Base-by-base conservation (phyloP, 1,284 basidiomycete species). In the Rhodotorula sp. region DNA sequence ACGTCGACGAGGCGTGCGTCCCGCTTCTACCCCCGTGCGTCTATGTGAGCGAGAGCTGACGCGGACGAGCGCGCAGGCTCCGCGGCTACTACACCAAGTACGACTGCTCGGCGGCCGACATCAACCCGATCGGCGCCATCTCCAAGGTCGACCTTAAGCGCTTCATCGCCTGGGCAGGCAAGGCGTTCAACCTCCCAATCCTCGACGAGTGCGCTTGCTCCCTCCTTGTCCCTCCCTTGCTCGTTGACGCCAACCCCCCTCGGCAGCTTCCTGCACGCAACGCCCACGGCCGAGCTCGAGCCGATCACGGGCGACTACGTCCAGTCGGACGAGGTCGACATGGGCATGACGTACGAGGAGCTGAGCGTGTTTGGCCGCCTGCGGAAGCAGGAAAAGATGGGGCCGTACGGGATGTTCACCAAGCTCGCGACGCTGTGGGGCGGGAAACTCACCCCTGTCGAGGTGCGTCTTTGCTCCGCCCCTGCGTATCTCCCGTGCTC, bases 51-150 rank as follows among this genome's bases (percentile, higher is more conserved):
- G 7, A 25, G n/a, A 4, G 12, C 44, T 27, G 29, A 57, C 8
- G n/a, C 19, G 12, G 13, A 2, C n/a, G 21, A 1, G 3, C 1
- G 0, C 10, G 15, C 69, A 94, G 92, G 83, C 85, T 99, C 70
- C 88, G 97, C 70, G 97, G 97, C 6, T 99, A 99, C 81, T 84
- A 97, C 73, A 99, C 97, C 1, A 99, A 99, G 84, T 99, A 99
- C 81, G 97, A 99, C 82, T 86, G 85, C 79, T 85, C 84, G 36
- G 83, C 83, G 54, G 86, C 97, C 65, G 96, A 99, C 81, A 88
- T 99, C 80, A 99, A 99, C 81, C 97, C 96, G 7, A 99, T 99
- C 77, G 97, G 97, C 15, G 92, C 91, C 1, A 97, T 99, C 81
- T 95, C 92, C 82, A 99, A 99, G 83, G 95, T 93, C 0, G 97